Evolutionary conservation across 352 stramenopile species (phyloP), one percentile per base, ranked within the genome.

Genomic region (Pythium myriotylum): DNA sequence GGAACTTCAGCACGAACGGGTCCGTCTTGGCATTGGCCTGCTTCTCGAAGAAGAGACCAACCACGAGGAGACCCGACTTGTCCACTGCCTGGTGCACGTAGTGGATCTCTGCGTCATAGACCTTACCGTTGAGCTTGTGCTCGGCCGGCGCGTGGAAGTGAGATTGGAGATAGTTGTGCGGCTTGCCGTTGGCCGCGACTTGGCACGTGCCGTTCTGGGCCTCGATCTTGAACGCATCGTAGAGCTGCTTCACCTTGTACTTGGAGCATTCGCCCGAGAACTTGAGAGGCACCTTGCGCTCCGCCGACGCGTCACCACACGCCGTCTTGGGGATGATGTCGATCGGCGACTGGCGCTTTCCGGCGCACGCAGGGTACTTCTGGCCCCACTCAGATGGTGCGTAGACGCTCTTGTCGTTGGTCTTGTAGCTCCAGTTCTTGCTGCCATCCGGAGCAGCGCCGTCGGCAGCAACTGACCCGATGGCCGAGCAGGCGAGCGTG

Each of bases 111-210:
- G 48, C 72, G 29, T 74, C 69, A 39, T 68, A 58, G 19, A 58
- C 58, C 37, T 77, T 74, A 41, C 74, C 74, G 32, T 69, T 52
- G 40, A 84, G 37, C 23, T 56, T 76, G 74, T 84, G 74, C 52
- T 84, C 74, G 3, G 65, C 42, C 2, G 72, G 72, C 12, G 61
- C 50, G 51, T 84, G 74, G 51, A 65, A 61, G 53, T 84, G 74
- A 17, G 73, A 51, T 48, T 79, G 72, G 2, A 63, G 5, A 47
- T 68, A 72, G 23, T 49, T 40, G 57, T 61, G 77, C 16, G 35
- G n/a, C 37, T 62, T 69, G 47, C 39, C 59, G 5, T 52, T 48
- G 1, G 49, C 50, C 2, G 14, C 54, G 12, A 77, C 50, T 5
- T 59, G 22, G 29, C 64, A 76, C 27, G 65, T 52, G 32, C 59